Percentiles rank a stretch among this genome's conserved stretches.
phyloP scores from a whole-genome alignment of 306 rosid species.

The Cyclanthera cordifolia region DNA sequence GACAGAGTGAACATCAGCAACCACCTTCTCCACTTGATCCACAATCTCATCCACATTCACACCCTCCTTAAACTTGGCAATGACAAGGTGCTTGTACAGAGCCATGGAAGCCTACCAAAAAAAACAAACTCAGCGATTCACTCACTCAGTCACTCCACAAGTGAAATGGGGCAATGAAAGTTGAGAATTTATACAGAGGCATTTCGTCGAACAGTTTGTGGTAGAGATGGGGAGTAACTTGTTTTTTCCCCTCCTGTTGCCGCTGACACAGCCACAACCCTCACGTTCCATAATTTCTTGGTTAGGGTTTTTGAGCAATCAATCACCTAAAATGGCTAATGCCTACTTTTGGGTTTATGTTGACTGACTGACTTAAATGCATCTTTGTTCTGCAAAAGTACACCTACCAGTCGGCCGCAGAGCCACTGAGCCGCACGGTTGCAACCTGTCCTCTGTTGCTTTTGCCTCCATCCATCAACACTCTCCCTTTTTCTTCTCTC shows the following conservation, averaged over 20 bases:
- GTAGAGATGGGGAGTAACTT: conserved; percentile 28
- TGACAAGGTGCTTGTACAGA: conserved; percentile 73
- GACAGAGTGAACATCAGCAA: conserved; percentile 53
- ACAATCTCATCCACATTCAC: conserved; percentile 55
- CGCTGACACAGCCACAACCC: conserved; percentile 12
- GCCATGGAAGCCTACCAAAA: conserved; percentile 30
- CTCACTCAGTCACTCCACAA: background rate
- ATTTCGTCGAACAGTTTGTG: background rate
- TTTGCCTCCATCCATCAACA: background rate
- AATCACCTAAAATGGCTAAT: conserved; percentile 14
- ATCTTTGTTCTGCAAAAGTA: background rate
- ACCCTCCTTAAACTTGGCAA: conserved; percentile 74
- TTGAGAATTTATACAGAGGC: background rate
- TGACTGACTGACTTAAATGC: background rate
- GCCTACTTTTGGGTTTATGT: background rate
- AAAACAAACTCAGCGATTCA: background rate
- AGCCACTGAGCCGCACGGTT: conserved; percentile 21
- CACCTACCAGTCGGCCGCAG: conserved; percentile 30
- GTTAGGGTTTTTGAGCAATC: conserved; percentile 19
- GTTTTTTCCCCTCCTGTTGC: conserved; percentile 17
- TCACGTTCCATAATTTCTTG: conserved; percentile 27
- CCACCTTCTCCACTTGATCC: conserved; percentile 61
- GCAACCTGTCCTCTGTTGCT: background rate
- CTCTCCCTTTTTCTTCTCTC: too few species aligned
- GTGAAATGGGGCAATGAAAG: background rate